Evolutionary conservation across 345 rosid species (phyloP).

Genomic region (Gossypium longicalyx): DNA sequence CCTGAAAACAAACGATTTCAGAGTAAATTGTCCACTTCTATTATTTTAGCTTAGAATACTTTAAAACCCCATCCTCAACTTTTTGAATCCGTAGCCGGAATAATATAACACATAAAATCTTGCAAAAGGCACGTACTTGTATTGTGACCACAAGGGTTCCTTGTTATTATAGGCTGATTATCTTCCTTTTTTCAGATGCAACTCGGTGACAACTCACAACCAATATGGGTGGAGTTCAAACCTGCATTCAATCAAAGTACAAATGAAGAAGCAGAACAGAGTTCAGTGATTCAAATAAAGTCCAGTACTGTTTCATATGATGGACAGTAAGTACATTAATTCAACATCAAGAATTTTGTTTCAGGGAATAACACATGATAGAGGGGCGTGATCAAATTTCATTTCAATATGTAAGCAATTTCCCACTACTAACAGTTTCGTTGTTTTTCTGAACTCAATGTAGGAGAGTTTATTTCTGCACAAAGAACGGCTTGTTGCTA

Average conservation of each 20-base stretch:
- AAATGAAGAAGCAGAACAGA: slow-evolving; percentile 32
- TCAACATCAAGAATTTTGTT: neutral
- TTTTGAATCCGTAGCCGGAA: neutral
- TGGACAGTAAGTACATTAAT: slow-evolving; percentile 40
- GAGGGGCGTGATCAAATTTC: neutral
- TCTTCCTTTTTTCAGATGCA: slow-evolving; percentile 38
- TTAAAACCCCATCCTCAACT: neutral
- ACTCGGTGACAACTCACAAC: slow-evolving; percentile 47
- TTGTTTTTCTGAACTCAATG: slow-evolving; percentile 16
- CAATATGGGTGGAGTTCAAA: slow-evolving; percentile 49
- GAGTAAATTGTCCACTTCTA: neutral
- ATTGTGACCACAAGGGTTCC: neutral
- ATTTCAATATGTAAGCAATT: neutral
- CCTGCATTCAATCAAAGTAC: slow-evolving; percentile 29
- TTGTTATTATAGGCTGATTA: neutral
- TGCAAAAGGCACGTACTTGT: neutral
- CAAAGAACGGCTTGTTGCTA: slow-evolving; percentile 45
- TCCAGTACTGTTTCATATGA: slow-evolving; percentile 53
- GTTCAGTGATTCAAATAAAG: slow-evolving; percentile 38
- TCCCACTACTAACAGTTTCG: neutral
- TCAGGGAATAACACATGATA: neutral
- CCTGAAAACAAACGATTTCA: neutral
- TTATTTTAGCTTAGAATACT: neutral
- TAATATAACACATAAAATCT: neutral
- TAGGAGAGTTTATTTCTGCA: slow-evolving; percentile 62